phyloP scores from a whole-genome alignment of 2,329 filamentous ascomycete species.

The Chaetoscypha palmicola region DNA sequence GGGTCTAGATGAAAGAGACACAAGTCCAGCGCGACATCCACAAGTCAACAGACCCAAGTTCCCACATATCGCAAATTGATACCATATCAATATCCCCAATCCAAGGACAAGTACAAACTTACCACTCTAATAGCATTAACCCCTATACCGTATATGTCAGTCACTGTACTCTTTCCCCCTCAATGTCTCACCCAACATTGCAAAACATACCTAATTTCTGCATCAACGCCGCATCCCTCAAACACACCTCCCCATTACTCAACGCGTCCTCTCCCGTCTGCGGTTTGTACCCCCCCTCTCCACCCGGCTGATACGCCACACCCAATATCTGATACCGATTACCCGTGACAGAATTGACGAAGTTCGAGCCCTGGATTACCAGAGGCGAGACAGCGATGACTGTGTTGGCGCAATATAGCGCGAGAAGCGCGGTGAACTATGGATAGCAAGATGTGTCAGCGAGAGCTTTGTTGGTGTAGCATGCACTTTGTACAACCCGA shows the following conservation, averaged over 20 bases:
- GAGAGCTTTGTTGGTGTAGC: background rate
- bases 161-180: background rate
- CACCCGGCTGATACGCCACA: slow-evolving; percentile 63
- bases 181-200: slow-evolving; percentile 3
- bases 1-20: no score
- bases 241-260: slow-evolving; percentile 49
- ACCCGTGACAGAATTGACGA: slow-evolving; percentile 52
- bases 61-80: no score
- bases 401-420: slow-evolving; percentile 30
- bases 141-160: slow-evolving; percentile 30
- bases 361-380: slow-evolving; percentile 49
- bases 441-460: background rate
- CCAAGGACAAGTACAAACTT: background rate
- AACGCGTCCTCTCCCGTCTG: slow-evolving; percentile 49
- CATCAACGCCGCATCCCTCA: slow-evolving; percentile 59
- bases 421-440: slow-evolving; percentile 20
- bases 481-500: no score
- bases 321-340: slow-evolving; percentile 60
- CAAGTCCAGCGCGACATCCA: no score
- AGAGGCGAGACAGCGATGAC: slow-evolving; percentile 52
- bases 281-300: slow-evolving; percentile 55
- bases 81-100: background rate
- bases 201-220: slow-evolving; percentile 43
- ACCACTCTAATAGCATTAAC: slow-evolving; percentile 45
- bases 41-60: no score